Evolutionary conservation across 78 protist genomes (phyloP).

Genomic region (Emiliania huxleyi): DNA sequence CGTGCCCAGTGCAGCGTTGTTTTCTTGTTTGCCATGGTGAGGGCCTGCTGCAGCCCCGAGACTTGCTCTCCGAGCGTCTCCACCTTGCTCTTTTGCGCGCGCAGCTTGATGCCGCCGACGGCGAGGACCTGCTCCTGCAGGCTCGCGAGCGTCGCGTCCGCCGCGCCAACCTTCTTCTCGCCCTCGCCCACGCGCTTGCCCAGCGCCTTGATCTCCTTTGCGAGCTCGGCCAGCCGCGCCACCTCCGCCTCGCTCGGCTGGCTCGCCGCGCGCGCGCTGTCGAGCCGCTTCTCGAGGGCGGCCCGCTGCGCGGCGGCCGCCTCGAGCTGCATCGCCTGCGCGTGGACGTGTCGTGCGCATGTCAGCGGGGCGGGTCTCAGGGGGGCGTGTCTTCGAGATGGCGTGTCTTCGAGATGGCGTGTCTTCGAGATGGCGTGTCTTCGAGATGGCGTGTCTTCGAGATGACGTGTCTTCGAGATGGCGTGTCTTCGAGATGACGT

Average conservation of each 20-base stretch:
- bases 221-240: not conserved
- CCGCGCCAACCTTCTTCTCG: not conserved
- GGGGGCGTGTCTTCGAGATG: no score
- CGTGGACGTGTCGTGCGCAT: no score
- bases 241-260: not conserved
- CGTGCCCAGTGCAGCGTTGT: not conserved
- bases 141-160: constrained; percentile 14
- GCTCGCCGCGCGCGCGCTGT: not conserved
- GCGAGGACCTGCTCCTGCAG: constrained; percentile 56
- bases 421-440: no score
- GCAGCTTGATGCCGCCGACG: constrained; percentile 68
- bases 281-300: not conserved
- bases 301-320: not conserved
- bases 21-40: no score
- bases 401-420: no score
- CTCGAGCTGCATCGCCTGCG: not conserved
- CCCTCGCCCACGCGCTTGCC: not conserved
- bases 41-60: not conserved
- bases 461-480: no score
- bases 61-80: constrained; percentile 19
- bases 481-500: no score
- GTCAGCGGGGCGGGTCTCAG: no score
- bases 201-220: not conserved
- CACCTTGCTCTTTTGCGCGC: constrained; percentile 57
- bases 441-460: no score